phyloP scores from a whole-genome alignment of 2,329 filamentous ascomycete genomes.

The Alternaria burnsii region DNA sequence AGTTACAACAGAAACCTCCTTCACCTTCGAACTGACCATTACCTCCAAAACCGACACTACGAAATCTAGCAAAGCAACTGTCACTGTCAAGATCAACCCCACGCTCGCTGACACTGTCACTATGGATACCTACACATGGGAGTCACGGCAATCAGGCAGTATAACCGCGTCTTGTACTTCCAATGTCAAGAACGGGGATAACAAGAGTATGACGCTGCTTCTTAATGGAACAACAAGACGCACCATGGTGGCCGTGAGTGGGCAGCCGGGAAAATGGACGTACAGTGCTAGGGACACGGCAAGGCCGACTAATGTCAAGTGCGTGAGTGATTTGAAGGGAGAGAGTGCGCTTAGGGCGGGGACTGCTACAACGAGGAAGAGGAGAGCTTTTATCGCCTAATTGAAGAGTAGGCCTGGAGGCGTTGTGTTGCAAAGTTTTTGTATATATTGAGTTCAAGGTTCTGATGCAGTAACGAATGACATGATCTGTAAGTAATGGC shows the following conservation, averaged over 20 bases:
- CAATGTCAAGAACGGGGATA: slow-evolving; percentile 46
- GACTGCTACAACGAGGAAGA: slow-evolving; percentile 32
- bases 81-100: slow-evolving; percentile 40
- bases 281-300: slow-evolving; percentile 36
- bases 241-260: slow-evolving; percentile 29
- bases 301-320: slow-evolving; percentile 41
- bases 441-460: not conserved
- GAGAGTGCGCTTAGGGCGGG: slow-evolving; percentile 31
- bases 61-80: slow-evolving; percentile 33
- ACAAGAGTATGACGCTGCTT: slow-evolving; percentile 40
- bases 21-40: slow-evolving; percentile 42
- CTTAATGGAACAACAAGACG: slow-evolving; percentile 35
- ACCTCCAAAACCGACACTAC: slow-evolving; percentile 36
- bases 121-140: slow-evolving; percentile 47
- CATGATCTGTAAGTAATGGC: not conserved
- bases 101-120: slow-evolving; percentile 39
- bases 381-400: slow-evolving; percentile 6
- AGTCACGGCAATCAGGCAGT: slow-evolving; percentile 39
- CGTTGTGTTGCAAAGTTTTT: not conserved
- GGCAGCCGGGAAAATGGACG: slow-evolving; percentile 39
- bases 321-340: slow-evolving; percentile 35
- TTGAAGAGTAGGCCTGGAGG: not conserved
- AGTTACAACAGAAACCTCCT: slow-evolving; percentile 30
- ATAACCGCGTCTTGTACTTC: slow-evolving; percentile 45
- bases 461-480: not conserved